Evolutionary conservation across 192 early-diverging fungal species (phyloP), one percentile per base, ranked within the genome.

Genomic region (Radiomyces spectabilis): DNA sequence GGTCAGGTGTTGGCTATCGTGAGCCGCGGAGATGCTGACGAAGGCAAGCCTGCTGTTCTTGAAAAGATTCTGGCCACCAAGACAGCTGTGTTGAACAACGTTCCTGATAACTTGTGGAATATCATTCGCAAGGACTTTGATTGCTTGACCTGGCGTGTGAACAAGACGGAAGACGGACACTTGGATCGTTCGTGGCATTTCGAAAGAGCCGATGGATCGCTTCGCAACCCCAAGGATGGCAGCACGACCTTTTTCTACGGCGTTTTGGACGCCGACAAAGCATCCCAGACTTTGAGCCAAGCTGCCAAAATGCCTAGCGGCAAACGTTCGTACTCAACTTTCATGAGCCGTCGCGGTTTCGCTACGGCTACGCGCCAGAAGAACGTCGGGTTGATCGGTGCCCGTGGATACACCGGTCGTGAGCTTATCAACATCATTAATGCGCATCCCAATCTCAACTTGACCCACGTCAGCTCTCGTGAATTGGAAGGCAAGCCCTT

Each of bases 61-160:
- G 94, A 99, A 62, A 93, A 93, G 71, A 88, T 99, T 57, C 82
- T 95, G 5, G 80, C 85, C 16, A 85, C 87, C 45, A 90, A 91
- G 72, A 80, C 85, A 5, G 93, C 89, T 0, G 75, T 82, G 3
- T 69, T 99, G 30, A 97, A 95, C 66, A 96, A 95, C 59, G 94
- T 99, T 21, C 91, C 88, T 5, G 97, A 99, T 51, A 97, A 95
- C 61, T 75, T 95, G 8, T 99, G 95, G 95, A 81, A 80, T 40
- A 76, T 88, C 26, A 84, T 99, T 47, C 74, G 75, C 30, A 88
- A 88, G 48, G 94, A 99, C 61, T 82, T 92, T 56, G 64, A 82
- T 29, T 69, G 69, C 26, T 77, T 99, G 46, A 81, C 81, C 48
- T 99, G 97, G 97, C 69, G 81, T 16, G 83, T 89, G 12, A 74